Evolutionary conservation across 2,329 filamentous ascomycete genomes (phyloP).

Genomic region (Aspergillus sp.): DNA sequence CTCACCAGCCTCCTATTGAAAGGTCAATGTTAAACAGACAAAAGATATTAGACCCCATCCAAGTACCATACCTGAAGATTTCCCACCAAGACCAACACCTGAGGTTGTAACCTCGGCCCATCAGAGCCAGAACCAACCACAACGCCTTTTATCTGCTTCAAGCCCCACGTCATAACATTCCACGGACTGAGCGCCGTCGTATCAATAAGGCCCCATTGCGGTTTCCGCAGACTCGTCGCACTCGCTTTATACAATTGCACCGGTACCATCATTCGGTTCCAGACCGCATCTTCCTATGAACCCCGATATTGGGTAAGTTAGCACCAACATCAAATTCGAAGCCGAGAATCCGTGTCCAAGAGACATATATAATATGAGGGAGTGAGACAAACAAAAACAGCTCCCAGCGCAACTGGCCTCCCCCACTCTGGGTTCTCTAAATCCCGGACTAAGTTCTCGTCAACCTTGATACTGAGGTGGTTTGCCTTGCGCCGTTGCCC

Average conservation of each 20-base stretch:
- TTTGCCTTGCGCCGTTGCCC: conserved; percentile 34
- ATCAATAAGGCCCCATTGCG: conserved; percentile 59
- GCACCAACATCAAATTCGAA: not conserved
- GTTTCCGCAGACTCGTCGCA: conserved; percentile 70
- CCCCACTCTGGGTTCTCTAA: conserved; percentile 78
- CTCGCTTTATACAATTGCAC: conserved; percentile 66
- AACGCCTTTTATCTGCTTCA: conserved; percentile 63
- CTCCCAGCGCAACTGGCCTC: conserved; percentile 74
- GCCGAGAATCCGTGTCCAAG: not conserved
- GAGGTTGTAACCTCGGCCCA: conserved; percentile 37
- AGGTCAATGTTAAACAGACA: not conserved
- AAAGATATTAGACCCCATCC: too few relatives aligned
- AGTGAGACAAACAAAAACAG: conserved; percentile 60
- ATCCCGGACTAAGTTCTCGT: conserved; percentile 65
- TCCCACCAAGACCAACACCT: conserved; percentile 50
- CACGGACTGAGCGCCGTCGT: conserved; percentile 58
- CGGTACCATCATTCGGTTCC: conserved; percentile 67
- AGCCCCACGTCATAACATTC: conserved; percentile 72
- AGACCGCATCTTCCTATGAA: conserved; percentile 65
- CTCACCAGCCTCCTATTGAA: conserved; percentile 52
- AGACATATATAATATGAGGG: not conserved
- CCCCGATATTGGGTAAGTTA: not conserved
- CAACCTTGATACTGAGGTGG: conserved; percentile 52
- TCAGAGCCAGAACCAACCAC: conserved; percentile 49
- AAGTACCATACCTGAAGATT: conserved; percentile 55